phyloP scores from a whole-genome alignment of 345 rosid species.

The Iberis pinnata region DNA sequence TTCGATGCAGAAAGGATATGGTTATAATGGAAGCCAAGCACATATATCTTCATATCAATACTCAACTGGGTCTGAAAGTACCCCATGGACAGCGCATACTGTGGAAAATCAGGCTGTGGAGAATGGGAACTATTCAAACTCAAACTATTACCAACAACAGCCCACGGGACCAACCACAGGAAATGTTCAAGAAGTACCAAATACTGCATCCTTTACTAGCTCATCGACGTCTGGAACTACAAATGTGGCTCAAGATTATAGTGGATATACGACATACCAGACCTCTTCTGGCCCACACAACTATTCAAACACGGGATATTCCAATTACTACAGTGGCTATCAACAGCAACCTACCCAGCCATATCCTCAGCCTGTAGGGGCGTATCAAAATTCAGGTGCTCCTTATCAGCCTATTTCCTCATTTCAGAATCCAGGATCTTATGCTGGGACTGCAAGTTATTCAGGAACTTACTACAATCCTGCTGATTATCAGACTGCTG shows the following conservation, averaged over 20 bases:
- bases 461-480: constrained; percentile 95
- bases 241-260: constrained; percentile 52
- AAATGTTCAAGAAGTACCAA: constrained; percentile 43
- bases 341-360: constrained; percentile 76
- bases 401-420: constrained; percentile 99
- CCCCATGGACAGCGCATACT: constrained; percentile 50
- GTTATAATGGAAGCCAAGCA: constrained; percentile 54
- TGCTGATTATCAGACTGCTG: constrained; percentile 98
- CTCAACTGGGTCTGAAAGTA: constrained; percentile 37
- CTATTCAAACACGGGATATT: constrained; percentile 66
- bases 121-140: constrained; percentile 44
- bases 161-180: constrained; percentile 39
- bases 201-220: constrained; percentile 44
- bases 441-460: constrained; percentile 95
- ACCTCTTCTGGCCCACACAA: constrained; percentile 61
- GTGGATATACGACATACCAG: constrained; percentile 54
- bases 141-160: constrained; percentile 50
- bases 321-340: constrained; percentile 65
- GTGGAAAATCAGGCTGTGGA: constrained; percentile 47
- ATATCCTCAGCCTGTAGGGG: constrained; percentile 73
- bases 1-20: constrained; percentile 45
- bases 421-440: constrained; percentile 99
- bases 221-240: constrained; percentile 53
- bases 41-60: constrained; percentile 48
- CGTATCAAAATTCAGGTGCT: constrained; percentile 98